Conservation (phyloP, 345 rosid genomes). For the Camelina hispida region DNA sequence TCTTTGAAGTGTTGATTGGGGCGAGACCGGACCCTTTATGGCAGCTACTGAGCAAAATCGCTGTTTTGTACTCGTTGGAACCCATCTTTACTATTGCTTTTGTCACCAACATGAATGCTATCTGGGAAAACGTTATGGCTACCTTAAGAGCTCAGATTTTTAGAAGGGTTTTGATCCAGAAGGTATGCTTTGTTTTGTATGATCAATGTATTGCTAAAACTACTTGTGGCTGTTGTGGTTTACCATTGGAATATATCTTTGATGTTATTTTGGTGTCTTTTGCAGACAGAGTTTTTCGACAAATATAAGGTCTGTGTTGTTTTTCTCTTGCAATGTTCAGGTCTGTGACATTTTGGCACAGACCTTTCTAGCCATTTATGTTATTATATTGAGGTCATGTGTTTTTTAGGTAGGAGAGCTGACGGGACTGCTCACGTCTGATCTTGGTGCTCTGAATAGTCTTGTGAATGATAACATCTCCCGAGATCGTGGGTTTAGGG, state of each 20-base stretch:
- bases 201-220: background rate
- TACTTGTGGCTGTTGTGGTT: conserved; percentile 3
- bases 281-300: conserved; percentile 91
- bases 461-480: conserved; percentile 87
- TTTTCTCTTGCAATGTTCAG: background rate
- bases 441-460: conserved; percentile 83
- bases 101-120: conserved; percentile 68
- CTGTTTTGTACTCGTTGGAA: conserved; percentile 71
- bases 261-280: conserved; percentile 20
- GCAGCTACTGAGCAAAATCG: conserved; percentile 75
- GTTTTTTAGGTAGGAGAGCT: conserved; percentile 87
- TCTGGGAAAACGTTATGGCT: conserved; percentile 94
- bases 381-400: conserved; percentile 8
- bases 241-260: conserved; percentile 12
- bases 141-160: conserved; percentile 80
- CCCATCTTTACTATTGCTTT: conserved; percentile 82
- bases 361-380: background rate
- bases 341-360: background rate
- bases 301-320: conserved; percentile 68
- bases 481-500: conserved; percentile 97
- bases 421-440: conserved; percentile 81
- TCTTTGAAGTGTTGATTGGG: conserved; percentile 88
- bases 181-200: conserved; percentile 49
- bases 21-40: conserved; percentile 75
- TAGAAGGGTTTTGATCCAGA: conserved; percentile 77